Evolutionary conservation across 179 eudicot species (phyloP), one percentile per base, ranked within the genome.

Genomic region (Beta lomatogona): DNA sequence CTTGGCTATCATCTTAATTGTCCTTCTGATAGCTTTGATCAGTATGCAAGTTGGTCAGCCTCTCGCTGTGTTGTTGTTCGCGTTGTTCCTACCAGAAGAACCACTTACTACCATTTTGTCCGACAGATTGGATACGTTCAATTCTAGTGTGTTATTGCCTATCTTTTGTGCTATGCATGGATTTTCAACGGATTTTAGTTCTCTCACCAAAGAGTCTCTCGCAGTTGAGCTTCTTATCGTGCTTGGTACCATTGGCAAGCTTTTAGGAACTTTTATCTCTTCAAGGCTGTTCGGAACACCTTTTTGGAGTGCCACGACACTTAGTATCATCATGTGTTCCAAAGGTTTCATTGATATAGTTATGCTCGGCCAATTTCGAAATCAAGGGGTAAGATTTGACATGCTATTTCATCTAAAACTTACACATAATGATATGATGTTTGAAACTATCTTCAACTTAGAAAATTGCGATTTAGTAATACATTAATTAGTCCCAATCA

Each of bases 91-190:
- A 45, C 87, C 87, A 0, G 84, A 74, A 46, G 87, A 85, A 21
- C 87, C 87, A 25, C 57, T 85, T 19, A 41, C 85, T 2, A 48
- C 87, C 15, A 28, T 81, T 21, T 71, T 85, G 19, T 10, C 25
- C 6, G 71, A 81, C 13, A 60, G 77, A 77, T 67, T 85, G 77
- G 87, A 85, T 61, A 16, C 67, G 19, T 59, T 85, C 13, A 85
- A 77, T 36, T n/a, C 61, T 28, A 64, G 82, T 2, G 9, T 85
- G 57, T 75, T 85, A 25, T 75, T 85, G 46, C 87, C 87, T 2
- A 19, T 85, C 3, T 85, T 78, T 73, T 85, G 87, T 41, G 85
- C 85, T 0, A 44, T 81, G 77, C 80, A 69, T 46, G 87, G 85
- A 54, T 75, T 75, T 57, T 36, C 12, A 31, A 18, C 75, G 12